Evolutionary conservation across 495 filamentous ascomycete genomes (phyloP), one percentile per base, ranked within the genome.

Genomic region (Halenospora varia): DNA sequence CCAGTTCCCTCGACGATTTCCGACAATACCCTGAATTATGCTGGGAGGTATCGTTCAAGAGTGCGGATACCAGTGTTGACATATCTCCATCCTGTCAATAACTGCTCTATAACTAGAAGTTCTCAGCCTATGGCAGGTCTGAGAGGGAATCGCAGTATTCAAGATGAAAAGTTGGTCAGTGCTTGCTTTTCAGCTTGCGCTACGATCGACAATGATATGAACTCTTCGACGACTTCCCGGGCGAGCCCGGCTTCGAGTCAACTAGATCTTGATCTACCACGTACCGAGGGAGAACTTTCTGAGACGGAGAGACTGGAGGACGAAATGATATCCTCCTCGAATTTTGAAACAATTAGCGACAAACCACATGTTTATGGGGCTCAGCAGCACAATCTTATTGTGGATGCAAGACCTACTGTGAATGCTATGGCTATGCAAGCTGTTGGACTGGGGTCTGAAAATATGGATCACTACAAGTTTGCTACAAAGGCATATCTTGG

Each of bases 371-470:
- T 66, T 13, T 97, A 97, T 65, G 94, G 94, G 17, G 94, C 94
- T 19, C 93, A 96, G 66, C 90, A 96, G 70, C 81, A 86, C 58
- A 99, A 99, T 65, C 71, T 97, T 26, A 99, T 99, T 51, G 93
- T 99, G 41, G 94, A 99, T 79, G 94, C 94, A 17, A 84, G 94
- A 15, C 94, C 94, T 6, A 94, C 89, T 0, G 87, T 99, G 57
- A 99, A 99, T 73, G 96, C 95, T 1, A 83, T 88, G 55, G 93
- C 92, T 11, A 99, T 96, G 89, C 92, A 97, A 71, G 89, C 90
- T 9, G 86, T 94, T 61, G 94, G 94, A 1, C 83, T 91, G 63
- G 94, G 94, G 2, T 96, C 91, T 0, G 94, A 99, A 68, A 97
- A 97, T 62, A 96, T 97, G 90, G 92, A 96, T 51, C 89, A 97